A percentile compares a stretch with the other conserved stretches of the same genome.
Conservation (phyloP, 2,329 filamentous ascomycete genomes). For the Xylaria sp. region DNA sequence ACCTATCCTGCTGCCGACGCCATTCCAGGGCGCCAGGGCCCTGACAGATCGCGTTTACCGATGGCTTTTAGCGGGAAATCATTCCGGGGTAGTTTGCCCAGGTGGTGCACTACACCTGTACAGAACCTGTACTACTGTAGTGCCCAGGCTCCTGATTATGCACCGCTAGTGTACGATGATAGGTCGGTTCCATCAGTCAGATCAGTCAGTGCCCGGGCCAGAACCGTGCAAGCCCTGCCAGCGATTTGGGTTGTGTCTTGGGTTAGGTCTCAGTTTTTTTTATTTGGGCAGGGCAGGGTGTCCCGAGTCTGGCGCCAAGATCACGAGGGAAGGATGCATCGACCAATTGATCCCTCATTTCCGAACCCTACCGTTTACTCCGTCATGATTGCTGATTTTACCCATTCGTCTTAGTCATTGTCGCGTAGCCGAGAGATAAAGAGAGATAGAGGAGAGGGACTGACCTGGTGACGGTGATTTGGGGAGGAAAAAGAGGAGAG, state of each 20-base stretch:
- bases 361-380: conserved; percentile 33
- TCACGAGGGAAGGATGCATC: conserved; percentile 27
- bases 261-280: conserved; percentile 12
- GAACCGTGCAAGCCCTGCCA: conserved; percentile 24
- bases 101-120: conserved; percentile 1
- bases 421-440: conserved; percentile 17
- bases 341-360: conserved; percentile 36
- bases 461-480: conserved; percentile 27
- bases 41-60: conserved; percentile 48
- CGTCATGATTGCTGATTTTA: conserved; percentile 30
- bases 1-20: conserved; percentile 43
- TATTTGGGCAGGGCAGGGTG: conserved; percentile 5
- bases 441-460: neutral
- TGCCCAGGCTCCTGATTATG: neutral
- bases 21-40: conserved; percentile 44
- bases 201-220: conserved; percentile 16
- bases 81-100: conserved; percentile 49
- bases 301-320: conserved; percentile 25
- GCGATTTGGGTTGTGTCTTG: conserved; percentile 23
- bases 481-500: conserved; percentile 6
- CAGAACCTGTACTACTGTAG: neutral
- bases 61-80: conserved; percentile 49
- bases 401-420: conserved; percentile 33
- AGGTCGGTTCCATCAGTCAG: neutral
- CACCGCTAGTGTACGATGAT: neutral